Base-by-base conservation (phyloP, 805 yeast genomes). In the Naumovozyma baii region DNA sequence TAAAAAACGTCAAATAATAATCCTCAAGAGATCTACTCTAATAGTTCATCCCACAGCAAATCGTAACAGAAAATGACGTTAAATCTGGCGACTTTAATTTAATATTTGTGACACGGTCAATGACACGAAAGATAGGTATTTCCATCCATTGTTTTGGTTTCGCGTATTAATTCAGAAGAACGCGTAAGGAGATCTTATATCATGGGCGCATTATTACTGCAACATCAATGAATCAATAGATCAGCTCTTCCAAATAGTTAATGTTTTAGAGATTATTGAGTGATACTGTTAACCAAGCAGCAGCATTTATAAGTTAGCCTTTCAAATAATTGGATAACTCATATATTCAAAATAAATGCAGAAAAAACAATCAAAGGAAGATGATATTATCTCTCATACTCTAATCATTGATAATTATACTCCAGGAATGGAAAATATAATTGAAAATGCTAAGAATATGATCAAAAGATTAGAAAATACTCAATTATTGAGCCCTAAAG, bases 1-100 rank as follows among this genome's bases (percentile, higher is more conserved):
- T 51, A 52, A 48, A 50, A 51, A 54, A 54, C 51, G 50, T 29
- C 31, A 29, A 29, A 29, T 29, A 29, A 12, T 29, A 29, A 29
- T 22, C n/a, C n/a, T n/a, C n/a, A n/a, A n/a, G n/a, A n/a, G n/a
- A n/a, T n/a, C n/a, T n/a, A n/a, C n/a, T n/a, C n/a, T n/a, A n/a
- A n/a, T n/a, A n/a, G n/a, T n/a, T n/a, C n/a, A n/a, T n/a, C n/a
- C n/a, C n/a, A n/a, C n/a, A n/a, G n/a, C n/a, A n/a, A n/a, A n/a
- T n/a, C n/a, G n/a, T n/a, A n/a, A n/a, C n/a, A n/a, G n/a, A n/a
- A n/a, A n/a, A n/a, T n/a, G n/a, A n/a, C n/a, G n/a, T n/a, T n/a
- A n/a, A n/a, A n/a, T n/a, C n/a, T n/a, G n/a, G n/a, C n/a, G n/a
- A n/a, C n/a, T n/a, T n/a, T n/a, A n/a, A n/a, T n/a, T n/a, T n/a